Base-by-base conservation (phyloP, 352 stramenopile genomes). In the Phytophthora ohioensis region DNA sequence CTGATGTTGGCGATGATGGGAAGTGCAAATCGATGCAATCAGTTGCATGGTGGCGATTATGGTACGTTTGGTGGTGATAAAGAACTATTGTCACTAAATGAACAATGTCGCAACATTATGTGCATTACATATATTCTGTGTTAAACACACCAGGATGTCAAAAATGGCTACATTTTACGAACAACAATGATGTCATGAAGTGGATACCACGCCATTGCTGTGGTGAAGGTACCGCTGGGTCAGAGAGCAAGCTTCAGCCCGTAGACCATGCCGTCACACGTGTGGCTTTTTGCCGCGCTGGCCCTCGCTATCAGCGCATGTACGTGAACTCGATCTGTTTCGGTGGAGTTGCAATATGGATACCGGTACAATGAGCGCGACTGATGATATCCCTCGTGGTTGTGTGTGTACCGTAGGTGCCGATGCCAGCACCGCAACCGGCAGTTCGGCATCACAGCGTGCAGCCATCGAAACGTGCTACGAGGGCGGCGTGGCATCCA, bases 391-490 rank as follows among this genome's bases (percentile, higher is more conserved):
- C 32, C 34, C 30, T 39, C 27, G 27, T 52, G 39, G 32, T 51
- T 45, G 38, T 49, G 21, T 27, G 21, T 27, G 21, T 27, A 27
- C 21, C 21, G 15, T 34, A 57, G 49, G 15, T 10, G 6, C n/a
- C 5, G 9, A 47, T 27, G 61, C 15, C 7, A 27, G 32, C 10
- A 15, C 21, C 31, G n/a, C 11, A 12, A 21, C 27, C 34, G 43
- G 6, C n/a, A 55, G 47, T 21, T 36, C 38, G 4, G 27, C 15
- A n/a, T 64, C 45, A 1, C 21, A 57, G 41, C 57, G 63, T 36
- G 41, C 58, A 34, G 30, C 42, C 32, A 15, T 75, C 30, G 47
- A 38, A 46, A 64, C 66, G 27, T 88, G 78, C 67, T 77, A 81
- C 64, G 71, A 73, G 45, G 75, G 67, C 13, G 58, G 54, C 5